These are phyloP conservation scores for Phytophthora parvispora DNA, from an alignment of 352 stramenopile species.

Conservation along the genomic window DNA sequence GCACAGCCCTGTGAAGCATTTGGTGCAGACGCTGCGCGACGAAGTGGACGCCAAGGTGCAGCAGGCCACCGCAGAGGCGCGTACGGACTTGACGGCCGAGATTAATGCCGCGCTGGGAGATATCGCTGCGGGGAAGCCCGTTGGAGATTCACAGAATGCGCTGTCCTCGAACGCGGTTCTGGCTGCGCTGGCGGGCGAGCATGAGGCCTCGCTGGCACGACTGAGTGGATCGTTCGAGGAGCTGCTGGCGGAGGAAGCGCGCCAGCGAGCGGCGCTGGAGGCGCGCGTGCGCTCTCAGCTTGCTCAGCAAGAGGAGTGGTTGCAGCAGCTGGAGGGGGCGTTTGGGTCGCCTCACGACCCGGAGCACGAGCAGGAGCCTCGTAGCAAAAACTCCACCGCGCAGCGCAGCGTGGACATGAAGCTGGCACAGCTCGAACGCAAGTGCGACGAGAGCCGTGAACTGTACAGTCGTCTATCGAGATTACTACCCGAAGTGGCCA, in stretches of 20 bases:
- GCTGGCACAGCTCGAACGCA: slow-evolving; percentile 31
- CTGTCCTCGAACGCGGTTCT: slow-evolving; percentile 66
- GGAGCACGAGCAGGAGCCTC: slow-evolving; percentile 26
- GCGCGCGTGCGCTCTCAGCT: slow-evolving; percentile 65
- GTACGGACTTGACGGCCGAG: slow-evolving; percentile 12
- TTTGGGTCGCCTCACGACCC: slow-evolving; percentile 66
- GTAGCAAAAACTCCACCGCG: slow-evolving; percentile 2
- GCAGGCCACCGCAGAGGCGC: slow-evolving; percentile 15
- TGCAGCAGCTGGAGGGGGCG: slow-evolving; percentile 82
- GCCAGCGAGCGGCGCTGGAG: slow-evolving; percentile 71
- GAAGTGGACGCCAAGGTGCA: slow-evolving; percentile 57
- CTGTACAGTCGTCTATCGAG: slow-evolving; percentile 20
- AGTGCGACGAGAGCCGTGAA: slow-evolving; percentile 38
- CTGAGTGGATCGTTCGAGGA: slow-evolving; percentile 78
- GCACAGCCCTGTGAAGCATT: slow-evolving; percentile 72
- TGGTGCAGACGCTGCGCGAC: slow-evolving; percentile 79
- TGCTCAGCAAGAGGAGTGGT: slow-evolving; percentile 79
- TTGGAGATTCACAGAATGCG: slow-evolving; percentile 6
- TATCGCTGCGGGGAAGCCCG: slow-evolving; percentile 1
- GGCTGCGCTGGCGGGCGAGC: slow-evolving; percentile 68
- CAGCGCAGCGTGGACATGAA: slow-evolving; percentile 20
- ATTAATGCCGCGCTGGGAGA: slow-evolving; percentile 23
- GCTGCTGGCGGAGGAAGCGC: slow-evolving; percentile 64
- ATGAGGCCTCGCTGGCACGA: slow-evolving; percentile 77
- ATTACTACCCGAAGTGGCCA: slow-evolving; percentile 22